Percentiles rank a stretch among this genome's conserved stretches.
phyloP scores from a whole-genome alignment of 768 basidiomycete genomes.

The Strobilomyces confusus region DNA sequence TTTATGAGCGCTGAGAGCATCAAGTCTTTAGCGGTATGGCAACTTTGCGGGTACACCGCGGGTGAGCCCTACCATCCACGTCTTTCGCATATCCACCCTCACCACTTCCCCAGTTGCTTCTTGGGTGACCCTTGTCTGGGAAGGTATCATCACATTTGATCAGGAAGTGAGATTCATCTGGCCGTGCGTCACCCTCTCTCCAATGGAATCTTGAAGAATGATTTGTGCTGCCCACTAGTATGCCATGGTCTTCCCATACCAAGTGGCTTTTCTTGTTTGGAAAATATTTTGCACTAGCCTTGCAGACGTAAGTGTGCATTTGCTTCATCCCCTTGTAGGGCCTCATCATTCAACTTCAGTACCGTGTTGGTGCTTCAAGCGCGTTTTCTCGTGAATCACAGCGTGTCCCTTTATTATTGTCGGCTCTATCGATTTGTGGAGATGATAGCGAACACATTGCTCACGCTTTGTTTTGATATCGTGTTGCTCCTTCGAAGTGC shows the following conservation, averaged over 20 bases:
- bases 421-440: constrained; percentile 10
- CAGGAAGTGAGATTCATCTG: constrained; percentile 22
- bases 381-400: not conserved
- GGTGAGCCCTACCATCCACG: not conserved
- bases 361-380: constrained; percentile 1
- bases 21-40: not conserved
- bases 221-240: constrained; percentile 2
- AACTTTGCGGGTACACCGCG: not conserved
- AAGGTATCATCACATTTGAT: constrained; percentile 7
- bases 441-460: constrained; percentile 3
- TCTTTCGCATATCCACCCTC: not conserved
- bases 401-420: constrained; percentile 8
- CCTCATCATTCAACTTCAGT: constrained; percentile 4
- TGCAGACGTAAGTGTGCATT: constrained; percentile 13
- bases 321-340: not conserved
- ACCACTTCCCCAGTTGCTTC: constrained; percentile 6
- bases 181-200: constrained; percentile 14
- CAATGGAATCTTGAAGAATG: not conserved
- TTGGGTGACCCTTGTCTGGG: constrained; percentile 16
- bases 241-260: constrained; percentile 8
- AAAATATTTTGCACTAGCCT: constrained; percentile 16
- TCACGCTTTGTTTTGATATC: constrained; percentile 16
- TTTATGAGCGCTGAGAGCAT: not conserved
- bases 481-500: constrained; percentile 23
- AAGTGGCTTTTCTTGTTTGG: constrained; percentile 30